These are phyloP conservation scores for Vanilla planifolia DNA, from an alignment of 106 monocot genomes.

Conservation along the genomic window DNA sequence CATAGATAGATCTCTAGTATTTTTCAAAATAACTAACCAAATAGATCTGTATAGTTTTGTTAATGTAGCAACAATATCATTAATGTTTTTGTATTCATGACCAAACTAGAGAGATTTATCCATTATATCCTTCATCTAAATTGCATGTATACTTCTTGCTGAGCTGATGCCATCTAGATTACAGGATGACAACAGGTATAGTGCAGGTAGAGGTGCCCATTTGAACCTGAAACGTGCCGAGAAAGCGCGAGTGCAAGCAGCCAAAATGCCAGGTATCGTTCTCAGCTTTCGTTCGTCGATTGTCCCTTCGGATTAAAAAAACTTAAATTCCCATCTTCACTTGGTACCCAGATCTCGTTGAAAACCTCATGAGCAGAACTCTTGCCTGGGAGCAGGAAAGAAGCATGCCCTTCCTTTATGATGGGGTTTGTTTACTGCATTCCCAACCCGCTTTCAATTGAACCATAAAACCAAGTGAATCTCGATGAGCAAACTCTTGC, in stretches of 20 bases:
- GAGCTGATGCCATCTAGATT: not conserved
- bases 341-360: conserved; percentile 21
- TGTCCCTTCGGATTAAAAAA: too few relatives aligned
- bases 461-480: not conserved
- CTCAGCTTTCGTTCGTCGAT: not conserved
- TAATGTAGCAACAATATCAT: too few relatives aligned
- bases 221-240: conserved; percentile 91
- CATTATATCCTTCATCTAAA: too few relatives aligned
- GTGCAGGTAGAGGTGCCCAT: conserved; percentile 65
- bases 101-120: too few relatives aligned
- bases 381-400: conserved; percentile 20
- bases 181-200: conserved; percentile 79
- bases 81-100: too few relatives aligned
- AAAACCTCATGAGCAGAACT: conserved; percentile 16
- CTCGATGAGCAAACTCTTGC: not conserved
- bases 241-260: conserved; percentile 64
- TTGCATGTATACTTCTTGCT: not conserved
- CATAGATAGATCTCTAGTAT: too few relatives aligned
- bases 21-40: too few relatives aligned
- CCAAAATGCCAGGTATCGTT: conserved; percentile 68
- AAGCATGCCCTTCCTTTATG: conserved; percentile 16
- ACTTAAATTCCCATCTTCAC: not conserved
- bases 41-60: too few relatives aligned
- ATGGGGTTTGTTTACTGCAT: conserved; percentile 17
- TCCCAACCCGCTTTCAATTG: too few relatives aligned